These are phyloP conservation scores for Pelagophyceae sp. DNA, from an alignment of 352 stramenopile species.

Conservation along the genomic window DNA sequence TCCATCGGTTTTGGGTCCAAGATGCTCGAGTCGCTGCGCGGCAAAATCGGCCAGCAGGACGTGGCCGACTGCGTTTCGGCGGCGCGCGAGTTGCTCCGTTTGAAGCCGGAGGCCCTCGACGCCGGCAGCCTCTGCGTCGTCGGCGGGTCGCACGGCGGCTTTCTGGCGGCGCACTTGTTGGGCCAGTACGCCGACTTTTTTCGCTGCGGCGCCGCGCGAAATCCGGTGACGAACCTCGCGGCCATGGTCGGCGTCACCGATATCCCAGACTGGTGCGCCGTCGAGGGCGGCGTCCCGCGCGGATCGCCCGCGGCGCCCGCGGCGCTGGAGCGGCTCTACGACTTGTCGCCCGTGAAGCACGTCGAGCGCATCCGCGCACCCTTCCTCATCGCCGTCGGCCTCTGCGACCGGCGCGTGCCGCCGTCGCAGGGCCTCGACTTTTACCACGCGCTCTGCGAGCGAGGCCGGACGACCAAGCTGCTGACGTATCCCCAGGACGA, in stretches of 20 bases:
- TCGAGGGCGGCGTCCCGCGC: conserved; percentile 58
- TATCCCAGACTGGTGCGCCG: conserved; percentile 87
- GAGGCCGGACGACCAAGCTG: conserved; percentile 8
- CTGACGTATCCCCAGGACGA: conserved; percentile 37
- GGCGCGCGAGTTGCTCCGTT: conserved; percentile 56
- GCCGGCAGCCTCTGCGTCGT: conserved; percentile 70
- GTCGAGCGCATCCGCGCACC: conserved; percentile 71
- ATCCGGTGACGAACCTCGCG: conserved; percentile 85
- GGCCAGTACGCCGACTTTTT: conserved; percentile 86
- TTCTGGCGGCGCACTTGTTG: conserved; percentile 79
- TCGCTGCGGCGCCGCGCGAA: conserved; percentile 63
- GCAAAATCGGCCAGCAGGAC: conserved; percentile 76
- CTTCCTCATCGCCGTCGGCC: conserved; percentile 76
- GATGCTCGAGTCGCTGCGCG: conserved; percentile 74
- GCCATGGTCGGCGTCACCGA: conserved; percentile 82
- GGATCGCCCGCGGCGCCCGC: background rate
- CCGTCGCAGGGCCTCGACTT: conserved; percentile 80
- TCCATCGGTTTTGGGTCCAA: conserved; percentile 76
- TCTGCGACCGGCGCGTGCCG: conserved; percentile 76
- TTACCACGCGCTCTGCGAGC: conserved; percentile 64
- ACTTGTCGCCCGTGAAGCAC: conserved; percentile 60
- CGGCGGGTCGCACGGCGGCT: conserved; percentile 87
- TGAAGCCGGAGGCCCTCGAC: conserved; percentile 58
- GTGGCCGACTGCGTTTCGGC: conserved; percentile 79
- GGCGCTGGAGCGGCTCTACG: background rate